phyloP scores from a whole-genome alignment of 1,284 basidiomycete species.

The Xerocomus amazonicus region DNA sequence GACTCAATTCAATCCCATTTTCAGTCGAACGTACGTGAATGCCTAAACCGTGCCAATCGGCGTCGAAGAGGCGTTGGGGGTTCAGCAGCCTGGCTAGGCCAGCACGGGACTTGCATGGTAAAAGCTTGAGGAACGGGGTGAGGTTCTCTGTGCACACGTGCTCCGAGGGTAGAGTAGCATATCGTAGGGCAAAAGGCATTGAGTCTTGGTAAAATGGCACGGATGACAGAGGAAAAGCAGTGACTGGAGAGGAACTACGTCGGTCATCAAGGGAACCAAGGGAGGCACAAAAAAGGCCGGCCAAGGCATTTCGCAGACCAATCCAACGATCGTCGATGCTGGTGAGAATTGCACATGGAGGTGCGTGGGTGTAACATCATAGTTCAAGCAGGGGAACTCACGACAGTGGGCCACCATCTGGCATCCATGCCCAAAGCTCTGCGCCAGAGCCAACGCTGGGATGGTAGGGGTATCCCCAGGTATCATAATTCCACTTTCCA shows the following conservation, averaged over 20 bases:
- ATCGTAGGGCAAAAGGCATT: conserved; percentile 51
- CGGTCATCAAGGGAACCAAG: conserved; percentile 73
- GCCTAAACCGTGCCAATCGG: conserved; percentile 85
- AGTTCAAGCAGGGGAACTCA: conserved; percentile 34
- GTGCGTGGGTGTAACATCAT: background rate
- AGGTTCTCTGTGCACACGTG: conserved; percentile 96
- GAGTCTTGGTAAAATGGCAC: background rate
- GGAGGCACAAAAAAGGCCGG: conserved; percentile 93
- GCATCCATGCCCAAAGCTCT: conserved; percentile 89
- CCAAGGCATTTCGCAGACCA: conserved; percentile 82
- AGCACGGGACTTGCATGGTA: conserved; percentile 90
- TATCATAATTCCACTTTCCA: conserved; percentile 85
- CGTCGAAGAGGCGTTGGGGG: conserved; percentile 82
- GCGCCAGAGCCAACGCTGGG: conserved; percentile 79
- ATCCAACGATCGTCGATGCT: conserved; percentile 80
- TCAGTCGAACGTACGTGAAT: conserved; percentile 55
- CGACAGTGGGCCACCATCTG: conserved; percentile 50
- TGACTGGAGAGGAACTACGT: conserved; percentile 62
- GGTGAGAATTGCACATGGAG: background rate
- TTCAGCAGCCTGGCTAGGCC: conserved; percentile 87
- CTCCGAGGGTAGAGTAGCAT: conserved; percentile 78
- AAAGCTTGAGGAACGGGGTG: conserved; percentile 90
- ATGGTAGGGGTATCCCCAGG: conserved; percentile 82
- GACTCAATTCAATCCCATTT: conserved; percentile 57
- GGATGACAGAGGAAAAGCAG: conserved; percentile 43